These are phyloP conservation scores for Backusella tarrabulga DNA, from an alignment of 192 early-diverging fungal species.

Conservation along the genomic window DNA sequence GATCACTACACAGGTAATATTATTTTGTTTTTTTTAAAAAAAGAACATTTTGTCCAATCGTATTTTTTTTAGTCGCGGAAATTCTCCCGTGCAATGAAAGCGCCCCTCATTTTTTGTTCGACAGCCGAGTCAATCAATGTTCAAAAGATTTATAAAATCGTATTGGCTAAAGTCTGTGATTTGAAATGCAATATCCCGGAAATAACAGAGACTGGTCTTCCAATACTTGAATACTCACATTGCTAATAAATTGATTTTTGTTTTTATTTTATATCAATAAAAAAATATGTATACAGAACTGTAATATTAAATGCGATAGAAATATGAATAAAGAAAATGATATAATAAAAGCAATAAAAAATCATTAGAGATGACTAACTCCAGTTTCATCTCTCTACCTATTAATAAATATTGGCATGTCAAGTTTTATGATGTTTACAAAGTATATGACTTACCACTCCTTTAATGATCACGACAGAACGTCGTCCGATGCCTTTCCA, in stretches of 20 bases:
- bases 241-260: slow-evolving; percentile 17
- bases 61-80: slow-evolving; percentile 63
- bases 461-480: too few relatives aligned
- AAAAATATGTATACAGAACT: background rate
- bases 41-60: background rate
- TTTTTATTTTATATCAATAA: background rate
- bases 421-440: too few relatives aligned
- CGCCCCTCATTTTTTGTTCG: slow-evolving; percentile 92
- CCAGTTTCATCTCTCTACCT: too few relatives aligned
- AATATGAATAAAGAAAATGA: background rate
- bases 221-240: slow-evolving; percentile 82
- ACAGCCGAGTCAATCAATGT: slow-evolving; percentile 94
- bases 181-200: slow-evolving; percentile 90
- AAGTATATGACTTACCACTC: too few relatives aligned
- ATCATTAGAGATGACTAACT: background rate
- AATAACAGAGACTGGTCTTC: slow-evolving; percentile 87
- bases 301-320: background rate
- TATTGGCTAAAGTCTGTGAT: slow-evolving; percentile 91
- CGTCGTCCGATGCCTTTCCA: too few relatives aligned
- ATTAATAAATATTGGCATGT: too few relatives aligned
- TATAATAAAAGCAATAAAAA: background rate
- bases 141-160: slow-evolving; percentile 97
- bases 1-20: slow-evolving; percentile 82
- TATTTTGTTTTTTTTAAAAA: background rate
- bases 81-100: slow-evolving; percentile 92